Percentiles rank a stretch among this genome's conserved stretches.
Conservation (phyloP, 2,329 filamentous ascomycete genomes). For the Alternaria dauci region DNA sequence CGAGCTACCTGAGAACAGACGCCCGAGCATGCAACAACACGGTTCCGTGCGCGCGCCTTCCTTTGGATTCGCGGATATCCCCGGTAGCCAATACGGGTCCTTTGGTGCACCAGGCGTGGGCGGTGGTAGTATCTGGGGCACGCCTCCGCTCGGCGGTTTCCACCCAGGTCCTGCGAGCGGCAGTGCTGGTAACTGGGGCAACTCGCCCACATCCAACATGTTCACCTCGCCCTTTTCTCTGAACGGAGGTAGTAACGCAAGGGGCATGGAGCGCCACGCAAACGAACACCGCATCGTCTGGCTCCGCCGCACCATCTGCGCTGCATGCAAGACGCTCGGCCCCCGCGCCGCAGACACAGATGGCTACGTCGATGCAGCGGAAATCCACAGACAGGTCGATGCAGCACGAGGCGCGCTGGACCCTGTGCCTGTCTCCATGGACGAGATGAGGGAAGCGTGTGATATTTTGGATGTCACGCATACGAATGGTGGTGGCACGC, state of each 20-base stretch:
- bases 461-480: conserved; percentile 87
- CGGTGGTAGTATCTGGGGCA: conserved; percentile 53
- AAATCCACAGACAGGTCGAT: conserved; percentile 70
- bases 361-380: conserved; percentile 74
- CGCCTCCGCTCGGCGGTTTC: conserved; percentile 53
- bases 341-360: conserved; percentile 58
- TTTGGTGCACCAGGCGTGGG: conserved; percentile 37
- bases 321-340: conserved; percentile 74
- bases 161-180: conserved; percentile 28
- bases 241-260: too few relatives aligned
- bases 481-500: conserved; percentile 86
- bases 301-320: conserved; percentile 69
- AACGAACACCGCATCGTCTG: conserved; percentile 42
- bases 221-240: conserved; percentile 30
- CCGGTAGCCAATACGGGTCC: conserved; percentile 43
- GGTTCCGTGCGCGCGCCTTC: conserved; percentile 40
- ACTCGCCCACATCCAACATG: conserved; percentile 45
- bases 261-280: conserved; percentile 15
- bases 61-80: conserved; percentile 47
- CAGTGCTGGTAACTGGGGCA: conserved; percentile 51
- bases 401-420: conserved; percentile 69
- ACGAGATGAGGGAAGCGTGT: conserved; percentile 82
- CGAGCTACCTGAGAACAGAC: conserved; percentile 65
- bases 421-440: conserved; percentile 61
- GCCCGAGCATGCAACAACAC: conserved; percentile 50